phyloP scores from a whole-genome alignment of 805 yeast species.

The Cyberlindnera nakhonratchasimensis region DNA sequence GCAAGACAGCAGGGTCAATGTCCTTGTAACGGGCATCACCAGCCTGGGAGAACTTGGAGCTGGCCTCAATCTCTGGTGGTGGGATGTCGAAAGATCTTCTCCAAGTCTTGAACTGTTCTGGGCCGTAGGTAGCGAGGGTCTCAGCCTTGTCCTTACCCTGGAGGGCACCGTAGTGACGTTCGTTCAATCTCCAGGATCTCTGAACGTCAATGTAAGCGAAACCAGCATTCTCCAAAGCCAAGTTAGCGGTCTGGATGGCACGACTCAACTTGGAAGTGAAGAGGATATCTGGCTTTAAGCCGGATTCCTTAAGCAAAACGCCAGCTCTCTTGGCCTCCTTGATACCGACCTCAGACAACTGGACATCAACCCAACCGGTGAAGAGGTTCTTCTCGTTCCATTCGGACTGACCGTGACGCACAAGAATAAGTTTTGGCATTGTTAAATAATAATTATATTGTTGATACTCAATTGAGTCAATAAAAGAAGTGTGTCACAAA shows the following conservation, averaged over 20 bases:
- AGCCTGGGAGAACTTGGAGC: slow-evolving; percentile 77
- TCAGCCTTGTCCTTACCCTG: slow-evolving; percentile 98
- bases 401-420: slow-evolving; percentile 99
- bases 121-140: slow-evolving; percentile 82
- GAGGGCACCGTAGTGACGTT: slow-evolving; percentile 98
- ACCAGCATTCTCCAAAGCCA: slow-evolving; percentile 86
- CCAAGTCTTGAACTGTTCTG: slow-evolving; percentile 92
- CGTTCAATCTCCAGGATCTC: slow-evolving; percentile 97
- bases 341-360: slow-evolving; percentile 77
- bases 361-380: slow-evolving; percentile 99
- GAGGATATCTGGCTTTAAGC: slow-evolving; percentile 78
- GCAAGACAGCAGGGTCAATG: slow-evolving; percentile 81
- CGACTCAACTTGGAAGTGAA: slow-evolving; percentile 90
- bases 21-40: slow-evolving; percentile 82
- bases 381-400: slow-evolving; percentile 98
- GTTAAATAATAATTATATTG: not conserved
- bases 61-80: slow-evolving; percentile 82
- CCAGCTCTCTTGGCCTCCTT: slow-evolving; percentile 94
- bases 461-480: no score
- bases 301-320: slow-evolving; percentile 82
- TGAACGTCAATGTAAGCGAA: slow-evolving; percentile 86
- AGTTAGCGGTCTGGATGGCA: slow-evolving; percentile 96
- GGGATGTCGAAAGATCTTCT: slow-evolving; percentile 97
- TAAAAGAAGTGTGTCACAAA: no score
- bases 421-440: slow-evolving; percentile 74